Evolutionary conservation across 768 basidiomycete species (phyloP).

Genomic region (Melanogaster broomeanus): DNA sequence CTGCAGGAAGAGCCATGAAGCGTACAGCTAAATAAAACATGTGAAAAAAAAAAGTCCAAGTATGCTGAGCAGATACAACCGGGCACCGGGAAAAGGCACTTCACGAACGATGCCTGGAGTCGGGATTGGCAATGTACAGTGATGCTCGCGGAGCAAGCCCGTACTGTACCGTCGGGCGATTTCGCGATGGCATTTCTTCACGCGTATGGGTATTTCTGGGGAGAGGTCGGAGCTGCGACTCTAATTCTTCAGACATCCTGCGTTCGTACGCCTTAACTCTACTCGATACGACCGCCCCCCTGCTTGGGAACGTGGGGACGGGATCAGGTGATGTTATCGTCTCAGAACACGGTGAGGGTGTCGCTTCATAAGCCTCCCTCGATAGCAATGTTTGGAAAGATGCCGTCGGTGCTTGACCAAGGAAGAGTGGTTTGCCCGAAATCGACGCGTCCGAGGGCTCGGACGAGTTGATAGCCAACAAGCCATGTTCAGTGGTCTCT

Average conservation of each 20-base stretch:
- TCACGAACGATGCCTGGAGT: slow-evolving; percentile 18
- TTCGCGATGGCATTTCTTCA: slow-evolving; percentile 44
- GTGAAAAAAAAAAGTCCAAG: not conserved
- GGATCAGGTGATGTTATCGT: not conserved
- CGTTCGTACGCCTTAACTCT: slow-evolving; percentile 62
- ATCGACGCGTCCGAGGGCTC: slow-evolving; percentile 11
- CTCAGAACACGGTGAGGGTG: slow-evolving; percentile 3
- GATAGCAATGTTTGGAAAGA: slow-evolving; percentile 3
- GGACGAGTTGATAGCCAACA: slow-evolving; percentile 8
- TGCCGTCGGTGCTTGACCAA: slow-evolving; percentile 22
- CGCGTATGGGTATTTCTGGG: slow-evolving; percentile 42
- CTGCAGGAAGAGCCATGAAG: not conserved
- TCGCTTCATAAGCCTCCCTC: not conserved
- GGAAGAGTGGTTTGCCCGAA: slow-evolving; percentile 3
- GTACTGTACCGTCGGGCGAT: slow-evolving; percentile 51
- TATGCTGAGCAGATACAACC: not conserved
- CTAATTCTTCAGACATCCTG: slow-evolving; percentile 55
- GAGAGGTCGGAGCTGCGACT: slow-evolving; percentile 34
- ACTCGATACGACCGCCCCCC: slow-evolving; percentile 41
- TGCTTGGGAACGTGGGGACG: not conserved
- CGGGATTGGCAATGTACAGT: slow-evolving; percentile 75
- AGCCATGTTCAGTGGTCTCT: slow-evolving; percentile 20
- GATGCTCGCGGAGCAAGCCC: slow-evolving; percentile 64
- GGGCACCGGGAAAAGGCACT: not conserved
- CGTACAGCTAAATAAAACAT: slow-evolving; percentile 1